Conservation (phyloP, 192 early-diverging fungal species). For the Mortierella alpina region DNA sequence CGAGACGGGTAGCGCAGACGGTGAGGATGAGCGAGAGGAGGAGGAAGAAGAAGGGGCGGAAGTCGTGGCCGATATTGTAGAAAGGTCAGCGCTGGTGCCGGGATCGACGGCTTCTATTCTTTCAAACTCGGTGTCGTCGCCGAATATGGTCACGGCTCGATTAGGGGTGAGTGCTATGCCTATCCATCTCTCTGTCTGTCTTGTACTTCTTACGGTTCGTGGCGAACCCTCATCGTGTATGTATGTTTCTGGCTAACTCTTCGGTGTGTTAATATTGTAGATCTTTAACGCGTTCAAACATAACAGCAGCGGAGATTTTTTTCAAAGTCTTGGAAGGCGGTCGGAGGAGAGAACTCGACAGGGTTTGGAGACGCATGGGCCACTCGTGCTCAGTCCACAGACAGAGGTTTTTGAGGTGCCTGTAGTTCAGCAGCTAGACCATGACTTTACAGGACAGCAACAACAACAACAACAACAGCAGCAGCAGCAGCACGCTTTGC, state of each 20-base stretch:
- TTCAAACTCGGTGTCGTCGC: not conserved
- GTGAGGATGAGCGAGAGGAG: not conserved
- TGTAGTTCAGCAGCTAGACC: no score
- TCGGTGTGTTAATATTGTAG: conserved; percentile 1
- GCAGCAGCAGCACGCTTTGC: no score
- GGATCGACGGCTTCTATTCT: not conserved
- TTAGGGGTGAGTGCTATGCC: not conserved
- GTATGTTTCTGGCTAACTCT: not conserved
- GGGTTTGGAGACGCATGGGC: no score
- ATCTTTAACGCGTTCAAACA: not conserved
- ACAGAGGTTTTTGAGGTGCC: no score
- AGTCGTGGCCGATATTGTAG: not conserved
- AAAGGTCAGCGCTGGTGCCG: not conserved
- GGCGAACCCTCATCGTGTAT: not conserved
- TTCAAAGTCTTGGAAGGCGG: no score
- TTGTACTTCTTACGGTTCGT: not conserved
- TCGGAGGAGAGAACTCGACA: no score
- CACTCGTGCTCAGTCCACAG: no score
- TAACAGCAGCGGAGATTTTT: not conserved
- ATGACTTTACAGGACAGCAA: no score
- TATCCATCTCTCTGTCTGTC: no score
- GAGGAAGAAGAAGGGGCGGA: not conserved
- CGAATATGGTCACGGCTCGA: not conserved
- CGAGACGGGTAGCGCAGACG: not conserved
- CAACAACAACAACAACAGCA: no score